A percentile compares a stretch with the other conserved stretches of the same genome.
phyloP scores from a whole-genome alignment of 208 protist species.

The Leishmania tropica region DNA sequence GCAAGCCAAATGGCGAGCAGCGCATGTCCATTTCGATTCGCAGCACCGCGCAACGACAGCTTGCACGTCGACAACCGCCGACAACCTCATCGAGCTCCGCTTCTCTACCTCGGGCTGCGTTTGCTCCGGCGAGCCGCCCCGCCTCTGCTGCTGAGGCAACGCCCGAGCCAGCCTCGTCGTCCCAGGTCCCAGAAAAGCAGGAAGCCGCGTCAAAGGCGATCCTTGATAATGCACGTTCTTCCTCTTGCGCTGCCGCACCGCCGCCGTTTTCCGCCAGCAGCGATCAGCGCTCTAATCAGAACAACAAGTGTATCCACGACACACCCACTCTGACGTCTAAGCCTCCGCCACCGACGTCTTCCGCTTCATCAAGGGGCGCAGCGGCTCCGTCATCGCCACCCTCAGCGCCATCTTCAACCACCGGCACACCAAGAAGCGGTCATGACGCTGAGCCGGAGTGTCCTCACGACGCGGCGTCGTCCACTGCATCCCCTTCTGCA shows the following conservation, averaged over 20 bases:
- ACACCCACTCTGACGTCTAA: background rate
- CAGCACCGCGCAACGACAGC: slow-evolving; percentile 32
- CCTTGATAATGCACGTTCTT: background rate
- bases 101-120: background rate
- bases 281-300: background rate
- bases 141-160: background rate
- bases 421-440: too few relatives aligned
- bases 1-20: slow-evolving; percentile 29
- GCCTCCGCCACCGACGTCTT: background rate
- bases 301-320: background rate
- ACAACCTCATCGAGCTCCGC: background rate
- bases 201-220: background rate
- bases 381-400: background rate
- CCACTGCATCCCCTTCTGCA: background rate
- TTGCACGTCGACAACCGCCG: slow-evolving; percentile 13
- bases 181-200: background rate
- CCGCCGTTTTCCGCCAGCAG: background rate
- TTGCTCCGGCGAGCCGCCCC: background rate
- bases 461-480: background rate
- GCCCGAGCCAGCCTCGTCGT: background rate
- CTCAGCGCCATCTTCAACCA: background rate
- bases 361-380: background rate
- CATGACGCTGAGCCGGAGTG: background rate
- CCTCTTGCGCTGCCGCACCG: background rate
- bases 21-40: slow-evolving; percentile 79